These are phyloP conservation scores for Mycena belliarum DNA, from an alignment of 768 basidiomycete genomes.

Conservation along the genomic window DNA sequence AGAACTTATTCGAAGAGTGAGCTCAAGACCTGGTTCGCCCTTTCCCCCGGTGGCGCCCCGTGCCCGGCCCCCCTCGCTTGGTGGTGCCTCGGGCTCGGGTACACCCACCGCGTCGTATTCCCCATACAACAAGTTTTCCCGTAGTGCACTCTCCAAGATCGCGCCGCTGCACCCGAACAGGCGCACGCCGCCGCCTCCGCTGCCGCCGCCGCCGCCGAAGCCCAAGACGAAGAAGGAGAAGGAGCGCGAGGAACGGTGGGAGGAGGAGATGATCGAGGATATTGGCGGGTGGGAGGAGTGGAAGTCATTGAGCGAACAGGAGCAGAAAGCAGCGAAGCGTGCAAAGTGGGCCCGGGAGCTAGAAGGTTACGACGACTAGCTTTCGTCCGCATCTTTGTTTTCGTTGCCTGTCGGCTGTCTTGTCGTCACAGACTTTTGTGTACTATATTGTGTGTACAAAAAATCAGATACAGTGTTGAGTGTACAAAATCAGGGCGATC, in stretches of 20 bases:
- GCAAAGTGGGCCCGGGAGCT: slow-evolving; percentile 66
- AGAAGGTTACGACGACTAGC: slow-evolving; percentile 55
- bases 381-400: no score
- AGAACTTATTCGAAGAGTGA: slow-evolving; percentile 73
- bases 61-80: slow-evolving; percentile 18
- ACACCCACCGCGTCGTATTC: slow-evolving; percentile 48
- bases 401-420: background rate
- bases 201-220: slow-evolving; percentile 66
- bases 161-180: slow-evolving; percentile 78
- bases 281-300: slow-evolving; percentile 67
- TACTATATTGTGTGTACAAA: background rate
- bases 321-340: slow-evolving; percentile 55
- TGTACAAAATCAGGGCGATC: background rate
- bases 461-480: background rate
- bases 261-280: slow-evolving; percentile 74
- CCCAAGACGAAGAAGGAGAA: slow-evolving; percentile 83
- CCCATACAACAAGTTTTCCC: slow-evolving; percentile 65
- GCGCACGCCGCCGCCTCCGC: slow-evolving; percentile 71
- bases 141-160: slow-evolving; percentile 61
- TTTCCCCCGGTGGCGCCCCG: slow-evolving; percentile 37
- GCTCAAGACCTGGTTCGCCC: slow-evolving; percentile 66
- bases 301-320: slow-evolving; percentile 48
- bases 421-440: no score
- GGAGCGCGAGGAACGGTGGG: slow-evolving; percentile 76
- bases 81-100: slow-evolving; percentile 19